A percentile compares a stretch with the other conserved stretches of the same genome.
phyloP scores from a whole-genome alignment of 1,284 basidiomycete species.

The Ceratobasidium sp. region DNA sequence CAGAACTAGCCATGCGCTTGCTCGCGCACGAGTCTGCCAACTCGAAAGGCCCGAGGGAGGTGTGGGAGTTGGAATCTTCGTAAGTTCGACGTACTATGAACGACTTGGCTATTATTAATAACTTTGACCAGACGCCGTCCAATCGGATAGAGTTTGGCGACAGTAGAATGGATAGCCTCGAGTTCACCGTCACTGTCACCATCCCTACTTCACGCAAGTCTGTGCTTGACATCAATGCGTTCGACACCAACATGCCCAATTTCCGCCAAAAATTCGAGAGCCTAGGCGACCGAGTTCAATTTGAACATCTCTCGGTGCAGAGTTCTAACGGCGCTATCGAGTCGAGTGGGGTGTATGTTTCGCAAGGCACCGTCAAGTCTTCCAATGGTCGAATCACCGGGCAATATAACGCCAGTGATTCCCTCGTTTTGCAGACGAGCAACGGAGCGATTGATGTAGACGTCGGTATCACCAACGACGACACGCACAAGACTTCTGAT shows the following conservation, averaged over 20 bases:
- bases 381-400: slow-evolving; percentile 40
- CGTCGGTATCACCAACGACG: slow-evolving; percentile 33
- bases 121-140: slow-evolving; percentile 16
- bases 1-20: background rate
- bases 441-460: slow-evolving; percentile 42
- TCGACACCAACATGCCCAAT: slow-evolving; percentile 40
- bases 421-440: slow-evolving; percentile 36
- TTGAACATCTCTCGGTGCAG: slow-evolving; percentile 30
- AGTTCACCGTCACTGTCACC: slow-evolving; percentile 40
- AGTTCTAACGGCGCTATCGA: slow-evolving; percentile 33
- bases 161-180: background rate
- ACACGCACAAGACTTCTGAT: slow-evolving; percentile 35
- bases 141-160: slow-evolving; percentile 5
- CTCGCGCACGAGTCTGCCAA: slow-evolving; percentile 29
- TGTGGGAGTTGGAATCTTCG: slow-evolving; percentile 42
- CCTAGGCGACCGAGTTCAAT: slow-evolving; percentile 36
- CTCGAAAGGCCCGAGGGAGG: slow-evolving; percentile 42
- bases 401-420: slow-evolving; percentile 31
- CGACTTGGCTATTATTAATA: background rate
- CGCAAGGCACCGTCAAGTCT: slow-evolving; percentile 37
- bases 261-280: slow-evolving; percentile 41
- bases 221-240: slow-evolving; percentile 18
- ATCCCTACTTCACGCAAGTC: slow-evolving; percentile 30
- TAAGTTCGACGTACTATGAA: slow-evolving; percentile 6
- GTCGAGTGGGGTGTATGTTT: slow-evolving; percentile 5